Evolutionary conservation across 2,329 filamentous ascomycete species (phyloP).

Genomic region (Colletotrichum salicis): DNA sequence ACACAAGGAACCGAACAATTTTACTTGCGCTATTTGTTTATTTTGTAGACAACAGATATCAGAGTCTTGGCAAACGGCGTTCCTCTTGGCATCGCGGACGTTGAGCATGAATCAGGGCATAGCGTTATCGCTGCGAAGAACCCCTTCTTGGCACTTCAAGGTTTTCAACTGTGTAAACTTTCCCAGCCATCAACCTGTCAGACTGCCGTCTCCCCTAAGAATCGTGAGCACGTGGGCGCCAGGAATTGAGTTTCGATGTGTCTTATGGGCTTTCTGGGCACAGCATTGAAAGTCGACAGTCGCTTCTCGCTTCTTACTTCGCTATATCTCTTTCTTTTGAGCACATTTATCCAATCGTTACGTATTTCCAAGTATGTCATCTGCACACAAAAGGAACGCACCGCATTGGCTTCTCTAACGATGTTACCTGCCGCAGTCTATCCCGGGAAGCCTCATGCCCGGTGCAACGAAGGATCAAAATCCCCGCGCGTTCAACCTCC

Average conservation of each 20-base stretch:
- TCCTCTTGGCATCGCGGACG: conserved; percentile 20
- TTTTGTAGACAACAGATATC: background rate
- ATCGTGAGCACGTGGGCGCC: background rate
- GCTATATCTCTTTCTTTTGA: background rate
- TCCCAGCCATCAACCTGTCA: background rate
- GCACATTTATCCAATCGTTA: background rate
- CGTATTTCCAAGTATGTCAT: background rate
- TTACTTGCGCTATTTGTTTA: background rate
- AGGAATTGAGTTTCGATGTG: background rate
- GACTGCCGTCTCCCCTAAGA: background rate
- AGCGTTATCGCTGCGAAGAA: conserved; percentile 11
- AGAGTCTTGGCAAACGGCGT: conserved; percentile 14
- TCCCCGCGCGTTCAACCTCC: background rate
- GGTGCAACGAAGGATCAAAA: background rate
- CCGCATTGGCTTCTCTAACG: background rate
- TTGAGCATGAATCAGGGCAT: conserved; percentile 16
- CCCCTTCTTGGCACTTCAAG: conserved; percentile 10
- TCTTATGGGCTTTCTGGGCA: background rate
- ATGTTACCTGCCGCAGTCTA: background rate
- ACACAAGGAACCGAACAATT: too few species aligned
- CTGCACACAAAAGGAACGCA: too few species aligned
- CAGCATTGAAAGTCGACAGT: background rate
- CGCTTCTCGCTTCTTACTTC: background rate
- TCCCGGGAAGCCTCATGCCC: background rate
- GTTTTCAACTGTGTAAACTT: background rate